Evolutionary conservation across 192 early-diverging fungal genomes (phyloP).

Genomic region (Piromyces finnis): DNA sequence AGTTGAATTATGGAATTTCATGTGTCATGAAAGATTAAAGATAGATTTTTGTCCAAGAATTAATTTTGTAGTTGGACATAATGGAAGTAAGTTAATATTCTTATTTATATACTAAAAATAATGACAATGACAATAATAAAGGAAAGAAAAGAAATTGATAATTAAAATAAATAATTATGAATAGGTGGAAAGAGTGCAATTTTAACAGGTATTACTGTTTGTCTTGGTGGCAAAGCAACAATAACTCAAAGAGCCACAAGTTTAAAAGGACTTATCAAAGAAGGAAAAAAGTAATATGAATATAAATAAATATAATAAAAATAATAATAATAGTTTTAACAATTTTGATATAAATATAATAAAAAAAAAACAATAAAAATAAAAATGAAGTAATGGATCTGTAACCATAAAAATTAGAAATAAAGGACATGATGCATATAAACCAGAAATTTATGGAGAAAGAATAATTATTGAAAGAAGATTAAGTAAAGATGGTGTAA

Average conservation of each 20-base stretch:
- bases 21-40: conserved; percentile 76
- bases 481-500: conserved; percentile 36
- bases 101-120: no score
- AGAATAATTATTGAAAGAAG: conserved; percentile 67
- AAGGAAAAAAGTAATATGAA: conserved; percentile 40
- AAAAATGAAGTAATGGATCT: conserved; percentile 18
- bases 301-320: not conserved
- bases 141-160: no score
- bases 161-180: not conserved
- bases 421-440: conserved; percentile 64
- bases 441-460: conserved; percentile 62
- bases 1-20: conserved; percentile 77
- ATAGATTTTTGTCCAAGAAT: conserved; percentile 68
- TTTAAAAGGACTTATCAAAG: conserved; percentile 62
- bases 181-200: conserved; percentile 89
- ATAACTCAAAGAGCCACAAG: conserved; percentile 68
- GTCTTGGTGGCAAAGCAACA: conserved; percentile 78
- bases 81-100: conserved; percentile 47
- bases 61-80: conserved; percentile 95
- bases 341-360: no score
- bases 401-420: conserved; percentile 66
- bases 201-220: conserved; percentile 73
- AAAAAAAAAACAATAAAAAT: no score
- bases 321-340: not conserved
- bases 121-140: no score